Percentiles rank a stretch among this genome's conserved stretches.
Evolutionary conservation across 164 flowering plant genomes (phyloP).

Genomic region (Magnolia officinalis): DNA sequence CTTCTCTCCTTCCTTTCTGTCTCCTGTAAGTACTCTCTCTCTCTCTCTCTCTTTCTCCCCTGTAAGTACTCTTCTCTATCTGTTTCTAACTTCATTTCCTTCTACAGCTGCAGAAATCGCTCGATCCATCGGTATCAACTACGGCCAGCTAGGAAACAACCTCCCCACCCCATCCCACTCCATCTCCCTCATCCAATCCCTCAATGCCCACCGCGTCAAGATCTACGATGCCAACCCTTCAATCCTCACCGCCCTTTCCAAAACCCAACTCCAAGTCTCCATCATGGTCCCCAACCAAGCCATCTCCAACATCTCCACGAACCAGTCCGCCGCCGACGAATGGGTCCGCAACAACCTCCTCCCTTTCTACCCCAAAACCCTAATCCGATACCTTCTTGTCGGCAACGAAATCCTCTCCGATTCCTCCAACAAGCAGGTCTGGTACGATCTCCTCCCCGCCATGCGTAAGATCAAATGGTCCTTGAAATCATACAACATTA

Average conservation of each 20-base stretch:
- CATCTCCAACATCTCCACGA: slow-evolving; percentile 51
- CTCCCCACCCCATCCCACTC: slow-evolving; percentile 63
- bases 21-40: slow-evolving; percentile 21
- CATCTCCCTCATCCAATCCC: slow-evolving; percentile 46
- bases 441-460: slow-evolving; percentile 72
- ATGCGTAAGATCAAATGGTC: slow-evolving; percentile 50
- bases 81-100: background rate
- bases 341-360: slow-evolving; percentile 64
- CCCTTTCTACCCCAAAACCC: slow-evolving; percentile 58
- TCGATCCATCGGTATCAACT: slow-evolving; percentile 56
- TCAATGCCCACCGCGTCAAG: slow-evolving; percentile 65
- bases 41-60: background rate
- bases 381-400: slow-evolving; percentile 67
- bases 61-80: slow-evolving; percentile 4
- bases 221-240: slow-evolving; percentile 68
- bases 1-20: slow-evolving; percentile 15
- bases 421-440: slow-evolving; percentile 21
- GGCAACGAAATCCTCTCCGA: slow-evolving; percentile 78
- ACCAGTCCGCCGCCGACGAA: slow-evolving; percentile 49
- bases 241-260: slow-evolving; percentile 52
- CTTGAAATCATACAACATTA: slow-evolving; percentile 33
- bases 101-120: slow-evolving; percentile 50
- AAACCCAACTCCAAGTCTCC: slow-evolving; percentile 56
- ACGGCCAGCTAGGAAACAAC: slow-evolving; percentile 82
- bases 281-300: slow-evolving; percentile 77